Evolutionary conservation across 2,329 filamentous ascomycete species (phyloP).

Genomic region (Trichoderma sp.): DNA sequence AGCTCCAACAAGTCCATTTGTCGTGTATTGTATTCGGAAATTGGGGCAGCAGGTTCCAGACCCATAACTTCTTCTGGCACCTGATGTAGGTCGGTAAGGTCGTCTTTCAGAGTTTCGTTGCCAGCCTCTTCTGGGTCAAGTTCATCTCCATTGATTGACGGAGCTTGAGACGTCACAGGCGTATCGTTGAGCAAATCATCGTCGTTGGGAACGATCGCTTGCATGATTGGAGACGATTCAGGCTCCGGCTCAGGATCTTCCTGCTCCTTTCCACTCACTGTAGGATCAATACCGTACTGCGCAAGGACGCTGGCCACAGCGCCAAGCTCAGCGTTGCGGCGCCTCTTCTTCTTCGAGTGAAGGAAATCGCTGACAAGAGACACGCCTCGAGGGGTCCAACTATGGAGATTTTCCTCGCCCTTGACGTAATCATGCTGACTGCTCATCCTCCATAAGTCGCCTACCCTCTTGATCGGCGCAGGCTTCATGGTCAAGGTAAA

Average conservation of each 20-base stretch:
- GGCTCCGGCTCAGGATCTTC: conserved; percentile 45
- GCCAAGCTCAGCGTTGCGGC: conserved; percentile 78
- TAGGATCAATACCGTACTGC: conserved; percentile 57
- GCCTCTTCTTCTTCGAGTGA: conserved; percentile 70
- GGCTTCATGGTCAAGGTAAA: conserved; percentile 88
- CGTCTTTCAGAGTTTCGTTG: conserved; percentile 32
- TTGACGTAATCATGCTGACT: conserved; percentile 95
- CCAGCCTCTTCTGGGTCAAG: conserved; percentile 34
- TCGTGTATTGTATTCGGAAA: conserved; percentile 51
- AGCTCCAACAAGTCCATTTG: conserved; percentile 56
- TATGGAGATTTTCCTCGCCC: conserved; percentile 82
- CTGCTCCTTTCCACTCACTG: conserved; percentile 39
- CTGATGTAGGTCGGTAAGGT: conserved; percentile 31
- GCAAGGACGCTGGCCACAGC: conserved; percentile 69
- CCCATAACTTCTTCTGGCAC: conserved; percentile 30
- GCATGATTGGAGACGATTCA: conserved; percentile 44
- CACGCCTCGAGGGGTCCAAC: conserved; percentile 88
- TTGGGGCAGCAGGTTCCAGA: conserved; percentile 31
- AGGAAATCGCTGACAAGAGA: conserved; percentile 91
- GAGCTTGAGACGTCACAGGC: conserved; percentile 55
- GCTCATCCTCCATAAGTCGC: conserved; percentile 95
- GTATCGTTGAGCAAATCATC: conserved; percentile 63
- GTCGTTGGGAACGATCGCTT: conserved; percentile 54
- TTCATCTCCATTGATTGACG: conserved; percentile 37
- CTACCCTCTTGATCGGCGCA: conserved; percentile 85